Conservation (phyloP, 225 moss, liverwort and hornwort genomes). For the Sphagnum contortum region DNA sequence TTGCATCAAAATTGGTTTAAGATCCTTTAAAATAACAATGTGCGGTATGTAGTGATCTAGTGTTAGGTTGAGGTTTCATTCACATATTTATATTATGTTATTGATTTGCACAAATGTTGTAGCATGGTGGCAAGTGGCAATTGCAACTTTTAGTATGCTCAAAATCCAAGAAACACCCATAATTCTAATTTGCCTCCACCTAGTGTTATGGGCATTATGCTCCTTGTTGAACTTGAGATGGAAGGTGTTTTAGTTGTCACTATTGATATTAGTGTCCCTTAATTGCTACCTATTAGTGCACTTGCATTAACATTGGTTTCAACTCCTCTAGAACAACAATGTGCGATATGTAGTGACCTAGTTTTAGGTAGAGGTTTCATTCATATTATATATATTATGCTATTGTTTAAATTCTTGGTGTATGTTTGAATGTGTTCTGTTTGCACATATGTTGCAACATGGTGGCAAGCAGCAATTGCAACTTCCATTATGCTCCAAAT, state of each 20-base stretch:
- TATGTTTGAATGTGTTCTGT: no score
- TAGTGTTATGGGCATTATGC: constrained; percentile 74
- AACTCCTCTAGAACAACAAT: constrained; percentile 88
- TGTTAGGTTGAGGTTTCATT: no score
- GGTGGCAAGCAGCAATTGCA: no score
- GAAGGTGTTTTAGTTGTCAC: constrained; percentile 46
- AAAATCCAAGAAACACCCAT: constrained; percentile 79
- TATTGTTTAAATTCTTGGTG: no score
- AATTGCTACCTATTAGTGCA: constrained; percentile 87
- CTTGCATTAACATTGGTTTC: constrained; percentile 86
- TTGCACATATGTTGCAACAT: no score
- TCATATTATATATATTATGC: no score
- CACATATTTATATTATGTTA: no score
- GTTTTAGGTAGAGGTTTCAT: no score
- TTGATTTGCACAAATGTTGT: constrained; percentile 53
- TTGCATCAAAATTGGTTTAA: constrained; percentile 81
- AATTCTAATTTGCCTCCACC: constrained; percentile 71
- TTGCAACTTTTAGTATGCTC: constrained; percentile 73
- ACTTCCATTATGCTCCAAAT: no score
- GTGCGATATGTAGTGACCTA: constrained; percentile 40
- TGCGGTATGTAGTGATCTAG: no score
- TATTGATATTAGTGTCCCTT: constrained; percentile 55
- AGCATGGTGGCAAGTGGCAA: constrained; percentile 56
- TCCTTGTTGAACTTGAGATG: constrained; percentile 79
- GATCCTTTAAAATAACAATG: constrained; percentile 89